Percentiles rank a stretch among this genome's conserved stretches.
Evolutionary conservation across 306 rosid species (phyloP).

Genomic region (Astragalus glycyphyllos): DNA sequence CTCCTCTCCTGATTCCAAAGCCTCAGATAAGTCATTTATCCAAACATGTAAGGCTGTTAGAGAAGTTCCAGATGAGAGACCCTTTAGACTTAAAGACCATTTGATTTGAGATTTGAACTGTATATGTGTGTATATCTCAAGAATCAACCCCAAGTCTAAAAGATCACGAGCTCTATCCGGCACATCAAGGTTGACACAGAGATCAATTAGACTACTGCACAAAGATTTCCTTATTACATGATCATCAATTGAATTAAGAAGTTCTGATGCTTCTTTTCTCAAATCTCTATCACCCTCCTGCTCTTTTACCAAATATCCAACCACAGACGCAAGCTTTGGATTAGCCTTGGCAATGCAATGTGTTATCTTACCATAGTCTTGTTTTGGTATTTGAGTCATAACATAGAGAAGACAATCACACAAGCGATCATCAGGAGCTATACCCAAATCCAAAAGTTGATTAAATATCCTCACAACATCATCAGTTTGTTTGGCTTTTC

Average conservation of each 20-base stretch:
- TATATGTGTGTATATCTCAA: conserved; percentile 63
- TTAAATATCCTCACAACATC: conserved; percentile 76
- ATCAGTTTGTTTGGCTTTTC: conserved; percentile 76
- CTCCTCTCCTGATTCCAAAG: conserved; percentile 70
- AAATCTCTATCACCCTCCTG: conserved; percentile 53
- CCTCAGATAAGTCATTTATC: conserved; percentile 75
- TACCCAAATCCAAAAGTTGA: conserved; percentile 63
- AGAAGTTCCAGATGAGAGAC: conserved; percentile 87
- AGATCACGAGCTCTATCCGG: conserved; percentile 66
- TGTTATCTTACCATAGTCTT: conserved; percentile 62
- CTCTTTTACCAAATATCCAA: conserved; percentile 59
- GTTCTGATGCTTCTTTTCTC: conserved; percentile 64
- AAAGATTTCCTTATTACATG: conserved; percentile 73
- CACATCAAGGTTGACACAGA: conserved; percentile 66
- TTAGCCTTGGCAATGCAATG: conserved; percentile 70
- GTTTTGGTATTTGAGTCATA: conserved; percentile 72
- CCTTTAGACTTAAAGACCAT: conserved; percentile 83
- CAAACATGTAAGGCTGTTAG: conserved; percentile 81
- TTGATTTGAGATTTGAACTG: conserved; percentile 68
- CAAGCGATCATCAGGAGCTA: conserved; percentile 75
- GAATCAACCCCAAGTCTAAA: conserved; percentile 64
- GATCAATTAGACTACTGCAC: conserved; percentile 82
- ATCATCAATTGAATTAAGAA: conserved; percentile 53
- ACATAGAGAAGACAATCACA: conserved; percentile 82
- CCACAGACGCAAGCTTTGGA: conserved; percentile 68